Base-by-base conservation (phyloP, 2,329 filamentous ascomycete species). In the Fusarium poae region DNA sequence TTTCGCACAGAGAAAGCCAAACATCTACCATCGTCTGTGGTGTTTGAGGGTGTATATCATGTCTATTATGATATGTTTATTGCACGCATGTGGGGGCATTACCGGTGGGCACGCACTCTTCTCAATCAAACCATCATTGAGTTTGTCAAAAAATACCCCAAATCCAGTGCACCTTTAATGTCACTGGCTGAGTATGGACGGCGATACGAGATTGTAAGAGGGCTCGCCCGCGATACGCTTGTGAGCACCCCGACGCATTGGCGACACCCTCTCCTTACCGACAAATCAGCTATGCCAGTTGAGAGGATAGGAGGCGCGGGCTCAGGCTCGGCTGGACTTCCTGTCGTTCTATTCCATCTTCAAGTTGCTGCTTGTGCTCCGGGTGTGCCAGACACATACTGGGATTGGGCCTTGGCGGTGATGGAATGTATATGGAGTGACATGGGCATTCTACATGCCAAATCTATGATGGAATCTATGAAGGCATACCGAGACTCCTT, bases 51-150 rank as follows among this genome's bases (percentile, higher is more conserved):
- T 15, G 79, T 81, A 55, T 89, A 86, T 70, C 86, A 90, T 72
- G 74, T 81, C 23, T 90, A 90, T 69, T 75, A 76, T 18, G 82
- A 85, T 64, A 82, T 87, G 56, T 87, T 83, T 81, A 77, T 82
- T 20, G 85, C 83, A 11, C 82, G 84, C 25, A 80, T 86, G 40
- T 89, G 85, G 85, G 87, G 86, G 62, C 84, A 89, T 67, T 88
- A 85, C 68, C 85, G 88, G 25, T 88, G 86, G 81, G 81, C 82
- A 9, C 83, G 86, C n/a, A 83, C 88, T 25, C 75, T 89, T 12
- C 73, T 83, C 18, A 84, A 82, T 71, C 82, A 88, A 63, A 79
- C 82, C 42, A 81, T 89, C 15, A 74, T 86, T 12, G 78, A 80
- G 13, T 73, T 81, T 32, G 75, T 76, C 7, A 75, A 76, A 39